Conservation (phyloP, 352 stramenopile genomes). For the Globisporangium alternatum region DNA sequence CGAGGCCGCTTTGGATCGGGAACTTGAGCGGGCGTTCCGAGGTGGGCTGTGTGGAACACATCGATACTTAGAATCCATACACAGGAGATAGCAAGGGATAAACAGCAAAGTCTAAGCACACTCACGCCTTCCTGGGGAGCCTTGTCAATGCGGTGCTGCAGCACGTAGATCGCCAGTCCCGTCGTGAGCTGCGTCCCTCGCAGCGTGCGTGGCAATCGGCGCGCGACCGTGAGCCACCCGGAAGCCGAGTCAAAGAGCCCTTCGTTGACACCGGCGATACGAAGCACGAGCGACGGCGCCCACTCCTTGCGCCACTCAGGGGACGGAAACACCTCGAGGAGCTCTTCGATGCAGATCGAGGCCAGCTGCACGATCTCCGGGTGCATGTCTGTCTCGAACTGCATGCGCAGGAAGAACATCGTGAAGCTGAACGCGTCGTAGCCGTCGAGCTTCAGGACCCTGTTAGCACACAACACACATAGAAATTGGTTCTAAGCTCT, state of each 20-base stretch:
- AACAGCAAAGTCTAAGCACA: background rate
- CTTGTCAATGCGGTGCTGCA: constrained; percentile 81
- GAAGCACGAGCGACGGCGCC: constrained; percentile 67
- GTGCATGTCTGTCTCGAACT: constrained; percentile 76
- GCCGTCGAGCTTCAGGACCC: constrained; percentile 49
- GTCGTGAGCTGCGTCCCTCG: constrained; percentile 77
- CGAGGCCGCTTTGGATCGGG: constrained; percentile 67
- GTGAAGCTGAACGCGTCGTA: constrained; percentile 84
- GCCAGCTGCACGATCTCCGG: constrained; percentile 73
- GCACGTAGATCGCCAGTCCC: constrained; percentile 69
- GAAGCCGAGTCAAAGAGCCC: constrained; percentile 73
- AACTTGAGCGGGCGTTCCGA: constrained; percentile 80
- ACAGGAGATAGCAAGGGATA: too few relatives aligned
- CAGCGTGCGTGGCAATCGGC: constrained; percentile 64
- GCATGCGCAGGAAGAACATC: constrained; percentile 86
- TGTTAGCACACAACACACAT: background rate
- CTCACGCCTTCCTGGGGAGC: constrained; percentile 37
- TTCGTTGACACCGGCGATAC: constrained; percentile 74
- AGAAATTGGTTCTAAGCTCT: background rate
- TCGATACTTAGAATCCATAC: too few relatives aligned
- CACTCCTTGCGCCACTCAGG: constrained; percentile 74
- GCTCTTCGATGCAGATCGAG: constrained; percentile 76
- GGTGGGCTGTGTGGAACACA: constrained; percentile 18
- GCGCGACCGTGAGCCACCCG: constrained; percentile 71
- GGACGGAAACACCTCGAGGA: constrained; percentile 69